phyloP scores from a whole-genome alignment of 73 alveolate species.

The Paramecium primaurelia region DNA sequence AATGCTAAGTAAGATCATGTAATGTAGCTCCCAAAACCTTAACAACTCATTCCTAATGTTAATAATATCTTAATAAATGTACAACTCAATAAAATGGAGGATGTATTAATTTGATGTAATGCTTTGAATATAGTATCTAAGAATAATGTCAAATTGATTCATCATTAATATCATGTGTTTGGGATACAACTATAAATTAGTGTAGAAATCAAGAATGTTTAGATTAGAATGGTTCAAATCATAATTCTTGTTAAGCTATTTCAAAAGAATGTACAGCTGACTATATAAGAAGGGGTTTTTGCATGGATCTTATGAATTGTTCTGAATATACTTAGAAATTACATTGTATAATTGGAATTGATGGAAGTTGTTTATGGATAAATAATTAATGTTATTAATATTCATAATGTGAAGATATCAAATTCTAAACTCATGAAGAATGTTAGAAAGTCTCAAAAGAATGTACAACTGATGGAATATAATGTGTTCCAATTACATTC shows the following conservation, averaged over 20 bases:
- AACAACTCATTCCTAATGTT: not conserved
- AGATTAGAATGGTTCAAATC: not conserved
- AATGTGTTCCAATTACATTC: not conserved
- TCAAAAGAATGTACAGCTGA: not conserved
- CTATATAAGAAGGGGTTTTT: not conserved
- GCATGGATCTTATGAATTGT: not conserved
- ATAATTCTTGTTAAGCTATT: not conserved
- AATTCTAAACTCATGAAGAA: not conserved
- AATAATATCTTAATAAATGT: not conserved
- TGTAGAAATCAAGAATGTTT: not conserved
- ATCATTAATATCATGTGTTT: not conserved
- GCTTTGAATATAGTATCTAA: not conserved
- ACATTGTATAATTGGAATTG: not conserved
- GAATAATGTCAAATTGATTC: not conserved
- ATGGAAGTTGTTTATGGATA: slow-evolving; percentile 4
- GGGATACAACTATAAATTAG: not conserved
- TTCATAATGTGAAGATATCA: not conserved
- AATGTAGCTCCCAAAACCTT: not conserved
- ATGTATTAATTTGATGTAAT: not conserved
- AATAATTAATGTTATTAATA: not conserved
- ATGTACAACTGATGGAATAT: not conserved
- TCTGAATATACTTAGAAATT: not conserved
- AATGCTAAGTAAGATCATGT: not conserved
- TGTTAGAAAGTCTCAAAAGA: not conserved
- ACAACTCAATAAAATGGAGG: not conserved